phyloP scores from a whole-genome alignment of 1,139 yeast genomes.

The Scheffersomyces insectosa region DNA sequence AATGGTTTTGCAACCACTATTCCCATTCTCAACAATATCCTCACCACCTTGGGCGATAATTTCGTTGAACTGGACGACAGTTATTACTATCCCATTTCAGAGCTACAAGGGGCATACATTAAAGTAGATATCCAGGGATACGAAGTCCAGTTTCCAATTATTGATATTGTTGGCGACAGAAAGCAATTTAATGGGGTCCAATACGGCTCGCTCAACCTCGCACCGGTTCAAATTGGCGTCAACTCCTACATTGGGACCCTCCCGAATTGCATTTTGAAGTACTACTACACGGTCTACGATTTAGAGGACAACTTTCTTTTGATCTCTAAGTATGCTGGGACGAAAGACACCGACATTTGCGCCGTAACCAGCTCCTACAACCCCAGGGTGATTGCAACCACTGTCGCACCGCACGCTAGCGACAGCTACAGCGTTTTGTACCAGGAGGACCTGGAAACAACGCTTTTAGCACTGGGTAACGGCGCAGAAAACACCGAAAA shows the following conservation, averaged over 20 bases:
- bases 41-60: slow-evolving; percentile 12
- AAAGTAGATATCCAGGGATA: slow-evolving; percentile 21
- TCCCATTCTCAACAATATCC: slow-evolving; percentile 18
- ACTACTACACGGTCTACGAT: slow-evolving; percentile 21
- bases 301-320: slow-evolving; percentile 17
- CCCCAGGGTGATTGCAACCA: slow-evolving; percentile 1
- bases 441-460: slow-evolving; percentile 13
- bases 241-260: slow-evolving; percentile 17
- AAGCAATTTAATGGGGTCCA: slow-evolving; percentile 10
- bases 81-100: slow-evolving; percentile 7
- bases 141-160: slow-evolving; percentile 15
- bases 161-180: slow-evolving; percentile 16
- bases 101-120: slow-evolving; percentile 5
- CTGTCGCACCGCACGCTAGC: neutral
- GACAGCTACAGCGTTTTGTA: slow-evolving; percentile 17
- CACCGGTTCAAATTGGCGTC: slow-evolving; percentile 14
- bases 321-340: slow-evolving; percentile 15
- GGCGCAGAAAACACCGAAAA: neutral
- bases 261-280: slow-evolving; percentile 20
- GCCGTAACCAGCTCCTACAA: slow-evolving; percentile 2
- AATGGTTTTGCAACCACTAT: slow-evolving; percentile 19
- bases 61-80: slow-evolving; percentile 8
- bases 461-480: neutral
- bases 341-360: neutral
- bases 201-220: slow-evolving; percentile 15